Evolutionary conservation across 2,329 filamentous ascomycete genomes (phyloP), one percentile per base, ranked within the genome.

Genomic region (Pyricularia grisea): DNA sequence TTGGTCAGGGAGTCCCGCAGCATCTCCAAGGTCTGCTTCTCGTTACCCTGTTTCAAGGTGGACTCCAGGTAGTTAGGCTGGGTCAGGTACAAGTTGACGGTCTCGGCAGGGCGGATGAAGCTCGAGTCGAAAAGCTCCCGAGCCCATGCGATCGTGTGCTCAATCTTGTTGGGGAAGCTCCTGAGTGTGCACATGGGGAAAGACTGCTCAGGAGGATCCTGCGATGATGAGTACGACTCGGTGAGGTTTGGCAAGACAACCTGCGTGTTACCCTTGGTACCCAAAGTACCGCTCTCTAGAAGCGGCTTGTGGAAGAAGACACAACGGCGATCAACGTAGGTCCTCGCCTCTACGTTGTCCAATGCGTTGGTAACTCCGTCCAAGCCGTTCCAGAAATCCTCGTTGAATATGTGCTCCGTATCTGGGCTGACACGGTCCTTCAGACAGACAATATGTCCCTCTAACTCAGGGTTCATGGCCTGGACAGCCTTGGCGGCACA

Each of bases 181-280:
- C 92, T 89, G 71, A 99, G 86, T 5, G 95, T 98, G 79, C 95
- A 99, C 94, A 98, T 98, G 0, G 95, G 95, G 85, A 99, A 98
- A 0, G 95, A 97, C 82, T 97, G 93, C 84, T 99, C 96, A 0
- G 95, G 95, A 0, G 95, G 95, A 78, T 99, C 96, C 78, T 97
- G 94, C 25, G 95, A 98, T 4, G 83, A 85, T 0, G 95, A 97
- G 82, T 99, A 99, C 0, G 95, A 98, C 80, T 99, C 96, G 0
- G 95, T 98, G 72, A 97, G 82, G 74, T 88, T 87, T 12, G 95
- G 96, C 69, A 99, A 86, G 66, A 99, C 89, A 70, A 99, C 95
- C 77, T 99, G 95, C 7, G 93, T 97, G 82, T 99, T 99, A 76
- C 95, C 95, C 85, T 99, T 99, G 70, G 96, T 98, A 67, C 95